A percentile compares a stretch with the other conserved stretches of the same genome.
These are phyloP conservation scores for Epichloe brachyelytri DNA, from an alignment of 2,329 filamentous ascomycete species.

Conservation along the genomic window DNA sequence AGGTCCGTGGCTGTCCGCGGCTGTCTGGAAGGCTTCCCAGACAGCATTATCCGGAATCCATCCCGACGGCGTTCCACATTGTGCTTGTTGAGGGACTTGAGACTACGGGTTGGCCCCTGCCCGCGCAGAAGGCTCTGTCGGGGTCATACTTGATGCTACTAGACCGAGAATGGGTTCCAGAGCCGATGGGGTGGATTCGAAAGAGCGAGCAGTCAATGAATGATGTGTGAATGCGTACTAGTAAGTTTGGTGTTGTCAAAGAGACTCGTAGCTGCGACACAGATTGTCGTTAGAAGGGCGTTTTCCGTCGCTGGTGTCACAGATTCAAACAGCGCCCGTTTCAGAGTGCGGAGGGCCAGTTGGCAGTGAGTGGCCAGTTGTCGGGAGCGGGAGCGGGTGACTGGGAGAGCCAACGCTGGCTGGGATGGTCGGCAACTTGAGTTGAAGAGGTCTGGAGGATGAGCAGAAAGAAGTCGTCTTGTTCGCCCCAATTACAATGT, in stretches of 20 bases:
- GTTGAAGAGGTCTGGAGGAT: no score
- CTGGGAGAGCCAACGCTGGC: no score
- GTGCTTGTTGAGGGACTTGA: not conserved
- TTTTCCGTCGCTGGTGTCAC: not conserved
- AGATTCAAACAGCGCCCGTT: slow-evolving; percentile 1
- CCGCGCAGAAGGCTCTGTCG: not conserved
- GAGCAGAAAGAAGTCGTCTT: no score
- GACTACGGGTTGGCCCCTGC: not conserved
- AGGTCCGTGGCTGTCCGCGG: slow-evolving; percentile 4
- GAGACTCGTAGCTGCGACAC: not conserved
- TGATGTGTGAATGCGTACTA: not conserved
- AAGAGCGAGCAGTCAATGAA: no score
- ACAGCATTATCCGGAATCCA: not conserved
- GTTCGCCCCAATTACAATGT: no score
- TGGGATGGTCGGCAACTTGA: no score
- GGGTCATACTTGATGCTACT: no score
- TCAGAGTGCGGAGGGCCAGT: not conserved
- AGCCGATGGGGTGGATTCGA: no score
- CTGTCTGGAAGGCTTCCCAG: not conserved
- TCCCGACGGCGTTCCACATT: not conserved
- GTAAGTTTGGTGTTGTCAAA: not conserved
- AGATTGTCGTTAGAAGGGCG: not conserved
- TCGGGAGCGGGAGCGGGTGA: no score
- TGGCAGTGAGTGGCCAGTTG: no score
- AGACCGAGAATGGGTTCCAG: no score